Percentiles rank a stretch among this genome's conserved stretches.
Evolutionary conservation across 805 yeast species (phyloP).

Genomic region (Pichia californica): DNA sequence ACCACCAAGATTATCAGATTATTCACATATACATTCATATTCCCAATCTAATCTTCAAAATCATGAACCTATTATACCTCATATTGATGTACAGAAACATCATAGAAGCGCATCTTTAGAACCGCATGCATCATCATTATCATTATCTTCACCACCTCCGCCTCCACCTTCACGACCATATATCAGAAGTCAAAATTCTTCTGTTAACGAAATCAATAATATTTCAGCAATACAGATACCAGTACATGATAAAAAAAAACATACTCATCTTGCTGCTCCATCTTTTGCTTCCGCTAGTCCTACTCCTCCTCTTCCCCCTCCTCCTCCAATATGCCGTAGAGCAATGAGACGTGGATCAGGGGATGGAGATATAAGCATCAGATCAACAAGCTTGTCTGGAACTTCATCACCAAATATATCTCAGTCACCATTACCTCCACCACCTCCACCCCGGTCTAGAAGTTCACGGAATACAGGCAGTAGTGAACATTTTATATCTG

Average conservation of each 20-base stretch:
- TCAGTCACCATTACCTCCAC: constrained; percentile 1
- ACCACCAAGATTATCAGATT: background rate
- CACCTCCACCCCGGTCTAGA: background rate
- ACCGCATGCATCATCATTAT: no score
- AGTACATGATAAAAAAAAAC: no score
- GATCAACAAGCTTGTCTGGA: background rate
- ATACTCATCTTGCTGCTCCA: no score
- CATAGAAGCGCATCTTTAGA: background rate
- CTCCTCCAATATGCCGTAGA: background rate
- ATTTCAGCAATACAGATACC: no score
- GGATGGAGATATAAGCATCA: background rate
- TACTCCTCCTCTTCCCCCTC: no score
- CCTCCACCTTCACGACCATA: constrained; percentile 5
- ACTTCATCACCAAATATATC: background rate
- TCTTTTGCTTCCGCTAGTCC: no score
- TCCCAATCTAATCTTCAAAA: no score
- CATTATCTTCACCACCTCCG: background rate
- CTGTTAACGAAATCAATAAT: background rate
- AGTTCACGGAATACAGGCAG: background rate
- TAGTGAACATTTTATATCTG: no score
- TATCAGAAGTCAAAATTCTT: background rate
- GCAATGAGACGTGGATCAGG: background rate
- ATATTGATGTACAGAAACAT: background rate
- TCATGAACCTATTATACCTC: no score
- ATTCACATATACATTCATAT: no score